phyloP scores from a whole-genome alignment of 805 yeast species.

The Wickerhamiella qilinensis region DNA sequence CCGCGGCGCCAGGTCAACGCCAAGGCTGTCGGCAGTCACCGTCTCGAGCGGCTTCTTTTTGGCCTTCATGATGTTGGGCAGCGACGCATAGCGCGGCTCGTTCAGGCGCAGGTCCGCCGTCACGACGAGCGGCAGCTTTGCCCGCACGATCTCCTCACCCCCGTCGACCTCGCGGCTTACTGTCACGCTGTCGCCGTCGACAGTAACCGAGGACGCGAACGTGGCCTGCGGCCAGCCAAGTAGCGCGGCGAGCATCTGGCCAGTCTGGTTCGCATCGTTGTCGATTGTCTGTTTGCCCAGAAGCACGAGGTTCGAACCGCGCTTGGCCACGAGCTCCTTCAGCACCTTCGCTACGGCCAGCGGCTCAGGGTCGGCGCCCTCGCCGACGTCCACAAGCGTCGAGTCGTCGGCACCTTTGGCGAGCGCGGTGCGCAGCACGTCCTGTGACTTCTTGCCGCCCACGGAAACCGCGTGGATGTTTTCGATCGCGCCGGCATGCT shows the following conservation, averaged over 20 bases:
- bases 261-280: slow-evolving; percentile 88
- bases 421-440: slow-evolving; percentile 70
- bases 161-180: slow-evolving; percentile 93
- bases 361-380: slow-evolving; percentile 60
- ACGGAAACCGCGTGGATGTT: slow-evolving; percentile 80
- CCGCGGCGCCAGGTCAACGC: slow-evolving; percentile 46
- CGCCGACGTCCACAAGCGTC: slow-evolving; percentile 65
- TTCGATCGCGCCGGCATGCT: slow-evolving; percentile 50
- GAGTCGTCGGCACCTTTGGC: slow-evolving; percentile 91
- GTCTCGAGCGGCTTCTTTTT: slow-evolving; percentile 84
- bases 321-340: slow-evolving; percentile 50
- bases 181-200: slow-evolving; percentile 33
- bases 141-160: slow-evolving; percentile 69
- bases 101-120: slow-evolving; percentile 90
- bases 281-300: slow-evolving; percentile 96
- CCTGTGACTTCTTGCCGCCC: slow-evolving; percentile 78
- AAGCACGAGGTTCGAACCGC: slow-evolving; percentile 61
- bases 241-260: slow-evolving; percentile 89
- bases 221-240: slow-evolving; percentile 96
- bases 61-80: slow-evolving; percentile 96
- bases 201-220: slow-evolving; percentile 71
- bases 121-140: slow-evolving; percentile 67
- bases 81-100: slow-evolving; percentile 88
- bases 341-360: slow-evolving; percentile 77
- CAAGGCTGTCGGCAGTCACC: slow-evolving; percentile 47